Base-by-base conservation (phyloP, 2,329 filamentous ascomycete genomes). In the Aspergillus puulaauensis region DNA sequence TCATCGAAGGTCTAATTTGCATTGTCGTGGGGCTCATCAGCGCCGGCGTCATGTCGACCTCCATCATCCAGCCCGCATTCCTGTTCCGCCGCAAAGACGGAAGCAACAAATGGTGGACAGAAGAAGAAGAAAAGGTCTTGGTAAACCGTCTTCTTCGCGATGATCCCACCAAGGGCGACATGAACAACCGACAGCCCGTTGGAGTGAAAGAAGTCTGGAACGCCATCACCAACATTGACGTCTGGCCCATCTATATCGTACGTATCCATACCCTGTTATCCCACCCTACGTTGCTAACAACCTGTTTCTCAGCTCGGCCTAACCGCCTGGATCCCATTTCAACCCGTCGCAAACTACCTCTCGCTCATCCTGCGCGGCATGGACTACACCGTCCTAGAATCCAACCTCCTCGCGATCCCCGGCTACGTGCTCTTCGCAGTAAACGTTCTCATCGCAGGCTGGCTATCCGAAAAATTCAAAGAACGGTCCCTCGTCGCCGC, bases 101-200 rank as follows among this genome's bases (percentile, higher is more conserved):
- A 8, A 24, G 27, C 40, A 56, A 56, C 47, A 47, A 40, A 15
- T 57, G 54, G 54, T 57, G 48, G 48, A 56, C 52, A 6, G 31
- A 47, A 15, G 52, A 54, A 12, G 52, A 60, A 23, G 58, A 60
- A 27, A 57, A 50, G 14, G 88, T 89, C 65, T 84, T 89, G 80
- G 80, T 86, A 15, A 89, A 88, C 66, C 79, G 80, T 17, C 76
- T 86, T 19, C 68, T 82, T n/a, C 73, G 80, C 7, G 80, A 82
- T 50, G 80, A 82, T 52, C 79, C 80, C 0, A 77, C 74, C 27
- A 84, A 84, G 61, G 81, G 80, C 14, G 79, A 78, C 60, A 84
- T 84, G 81, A 80, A 84, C 68, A 84, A 84, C 60, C 73, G 82
- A 3, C 79, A 85, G 64, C 80, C 77, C 1, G 65, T 84, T 2